Evolutionary conservation across 225 moss, liverwort and hornwort genomes (phyloP).

Genomic region (Climacium dendroides): DNA sequence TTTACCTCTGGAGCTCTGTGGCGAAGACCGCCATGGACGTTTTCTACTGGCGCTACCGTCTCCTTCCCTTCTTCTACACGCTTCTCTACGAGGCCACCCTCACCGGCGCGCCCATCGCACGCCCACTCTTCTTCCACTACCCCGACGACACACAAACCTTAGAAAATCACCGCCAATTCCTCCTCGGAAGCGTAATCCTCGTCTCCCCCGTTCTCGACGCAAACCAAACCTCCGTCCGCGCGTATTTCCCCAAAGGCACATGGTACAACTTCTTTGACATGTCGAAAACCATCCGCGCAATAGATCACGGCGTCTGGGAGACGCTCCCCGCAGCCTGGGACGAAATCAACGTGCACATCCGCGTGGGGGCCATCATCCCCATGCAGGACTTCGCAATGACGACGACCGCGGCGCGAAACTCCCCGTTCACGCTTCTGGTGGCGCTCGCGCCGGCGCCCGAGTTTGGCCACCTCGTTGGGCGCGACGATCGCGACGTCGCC

Average conservation of each 20-base stretch:
- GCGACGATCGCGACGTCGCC: slow-evolving; percentile 1
- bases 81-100: slow-evolving; percentile 30
- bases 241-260: slow-evolving; percentile 50
- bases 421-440: slow-evolving; percentile 28
- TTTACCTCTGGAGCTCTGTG: slow-evolving; percentile 67
- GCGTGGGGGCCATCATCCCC: slow-evolving; percentile 29
- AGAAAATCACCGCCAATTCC: slow-evolving; percentile 37
- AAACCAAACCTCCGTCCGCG: slow-evolving; percentile 29
- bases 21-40: slow-evolving; percentile 15
- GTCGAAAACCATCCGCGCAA: slow-evolving; percentile 1
- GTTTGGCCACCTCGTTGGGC: neutral
- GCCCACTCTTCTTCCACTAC: slow-evolving; percentile 70
- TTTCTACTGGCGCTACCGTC: slow-evolving; percentile 54
- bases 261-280: slow-evolving; percentile 63
- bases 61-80: slow-evolving; percentile 68
- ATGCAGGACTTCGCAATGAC: slow-evolving; percentile 45
- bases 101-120: slow-evolving; percentile 35
- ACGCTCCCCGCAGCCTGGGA: slow-evolving; percentile 12
- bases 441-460: slow-evolving; percentile 15
- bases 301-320: slow-evolving; percentile 16
- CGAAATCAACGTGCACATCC: slow-evolving; percentile 40
- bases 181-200: slow-evolving; percentile 43
- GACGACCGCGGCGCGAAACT: slow-evolving; percentile 8
- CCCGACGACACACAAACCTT: slow-evolving; percentile 34
- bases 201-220: slow-evolving; percentile 49